Conservation (phyloP, 257 asterid genomes). For the Capsicum rhomboideum region DNA sequence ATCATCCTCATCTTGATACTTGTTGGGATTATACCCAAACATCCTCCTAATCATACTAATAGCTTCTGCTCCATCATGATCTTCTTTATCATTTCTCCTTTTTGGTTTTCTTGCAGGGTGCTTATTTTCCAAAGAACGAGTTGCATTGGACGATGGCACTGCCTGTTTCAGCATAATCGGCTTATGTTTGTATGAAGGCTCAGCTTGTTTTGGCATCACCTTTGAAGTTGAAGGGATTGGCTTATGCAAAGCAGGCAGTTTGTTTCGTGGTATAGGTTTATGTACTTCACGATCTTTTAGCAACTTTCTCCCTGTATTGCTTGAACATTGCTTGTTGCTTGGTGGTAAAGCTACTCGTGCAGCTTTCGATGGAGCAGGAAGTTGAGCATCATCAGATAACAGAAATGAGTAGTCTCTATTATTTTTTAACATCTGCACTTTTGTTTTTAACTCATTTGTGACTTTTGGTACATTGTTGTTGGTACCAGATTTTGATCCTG, state of each 20-base stretch:
- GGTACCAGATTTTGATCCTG: slow-evolving; percentile 35
- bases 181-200: too few relatives aligned
- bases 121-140: too few relatives aligned
- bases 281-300: slow-evolving; percentile 29
- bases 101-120: slow-evolving; percentile 43
- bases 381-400: slow-evolving; percentile 60
- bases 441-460: slow-evolving; percentile 47
- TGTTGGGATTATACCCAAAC: slow-evolving; percentile 59
- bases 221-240: slow-evolving; percentile 27
- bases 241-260: slow-evolving; percentile 17
- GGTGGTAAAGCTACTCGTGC: slow-evolving; percentile 29
- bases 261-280: slow-evolving; percentile 6
- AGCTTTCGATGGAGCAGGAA: slow-evolving; percentile 56
- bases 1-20: slow-evolving; percentile 48
- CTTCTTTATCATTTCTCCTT: too few relatives aligned
- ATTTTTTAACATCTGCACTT: slow-evolving; percentile 58
- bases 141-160: slow-evolving; percentile 30
- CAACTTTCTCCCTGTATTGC: slow-evolving; percentile 32
- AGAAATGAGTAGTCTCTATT: slow-evolving; percentile 87
- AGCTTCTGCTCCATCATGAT: slow-evolving; percentile 30
- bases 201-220: slow-evolving; percentile 6
- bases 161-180: slow-evolving; percentile 25
- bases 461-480: slow-evolving; percentile 25
- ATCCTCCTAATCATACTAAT: slow-evolving; percentile 47
- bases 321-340: slow-evolving; percentile 22